Evolutionary conservation across 495 filamentous ascomycete genomes (phyloP), one percentile per base, ranked within the genome.

Genomic region (Hapsidospora chrysogenum): DNA sequence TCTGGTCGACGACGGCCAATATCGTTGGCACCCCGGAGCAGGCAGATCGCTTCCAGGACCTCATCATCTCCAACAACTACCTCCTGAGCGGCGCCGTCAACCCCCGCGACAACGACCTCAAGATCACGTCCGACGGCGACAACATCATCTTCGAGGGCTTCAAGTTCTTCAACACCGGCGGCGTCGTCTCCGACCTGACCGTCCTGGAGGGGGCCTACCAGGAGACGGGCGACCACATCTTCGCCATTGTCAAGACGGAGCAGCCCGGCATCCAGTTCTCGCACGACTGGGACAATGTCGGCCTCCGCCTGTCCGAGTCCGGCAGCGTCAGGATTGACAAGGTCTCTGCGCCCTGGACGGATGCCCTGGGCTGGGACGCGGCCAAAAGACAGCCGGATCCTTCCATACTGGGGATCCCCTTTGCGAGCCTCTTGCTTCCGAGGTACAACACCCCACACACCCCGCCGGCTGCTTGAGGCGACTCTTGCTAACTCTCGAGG

Each of bases 101-200:
- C 46, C 70, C 71, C 9, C 60, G 72, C 9, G 69, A 75, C 42
- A 65, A 49, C 30, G 68, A 76, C 41, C 52, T 70, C 16, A 64
- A 56, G 29, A 70, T 73, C 41, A 66, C 56, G 9, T 44, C 51
- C 8, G 58, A 65, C 26, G 69, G 66, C 9, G 59, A 65, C 6
- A 40, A 64, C 9, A 45, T 75, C 18, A 53, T 69, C 17, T 75
- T 70, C 53, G 64, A 64, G 41, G 70, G 71, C 15, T 57, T 55
- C 44, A 76, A 76, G 48, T 45, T 63, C 52, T 76, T 76, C 59
- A 74, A 68, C 43, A 76, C 70, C 5, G 72, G 72, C 11, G 69
- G 69, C 21, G 69, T 72, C 0, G 55, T 76, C 0, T 71, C 66
- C 0, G 72, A 76, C 35, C 53, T 76, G n/a, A 74, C 67, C 0